Conservation (phyloP, 768 basidiomycete genomes). For the Dictyophora rubrovolvata region DNA sequence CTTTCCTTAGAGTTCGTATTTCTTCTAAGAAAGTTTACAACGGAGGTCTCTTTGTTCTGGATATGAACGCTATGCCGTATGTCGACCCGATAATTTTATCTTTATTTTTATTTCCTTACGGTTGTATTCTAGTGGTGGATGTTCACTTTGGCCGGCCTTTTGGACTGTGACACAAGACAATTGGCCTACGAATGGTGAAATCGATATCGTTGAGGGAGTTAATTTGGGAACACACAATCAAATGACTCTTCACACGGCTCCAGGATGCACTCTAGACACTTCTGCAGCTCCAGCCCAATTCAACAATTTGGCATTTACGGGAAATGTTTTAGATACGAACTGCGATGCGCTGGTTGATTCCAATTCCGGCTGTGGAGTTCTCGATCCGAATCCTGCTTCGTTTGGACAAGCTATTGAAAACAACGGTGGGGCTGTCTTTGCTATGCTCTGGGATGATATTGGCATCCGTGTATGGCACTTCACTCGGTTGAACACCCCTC, state of each 20-base stretch:
- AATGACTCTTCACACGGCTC: constrained; percentile 31
- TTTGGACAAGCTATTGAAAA: constrained; percentile 35
- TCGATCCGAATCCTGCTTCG: constrained; percentile 21
- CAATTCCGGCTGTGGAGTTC: constrained; percentile 33
- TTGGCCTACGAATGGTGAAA: constrained; percentile 22
- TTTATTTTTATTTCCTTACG: background rate
- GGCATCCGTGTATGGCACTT: constrained; percentile 43
- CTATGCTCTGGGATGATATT: constrained; percentile 25
- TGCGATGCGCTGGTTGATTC: constrained; percentile 22
- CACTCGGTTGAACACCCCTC: constrained; percentile 25
- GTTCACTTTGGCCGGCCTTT: constrained; percentile 52
- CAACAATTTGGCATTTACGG: constrained; percentile 16
- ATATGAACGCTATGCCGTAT: constrained; percentile 34
- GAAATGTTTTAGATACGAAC: constrained; percentile 19
- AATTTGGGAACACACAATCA: constrained; percentile 30
- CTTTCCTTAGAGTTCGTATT: constrained; percentile 50
- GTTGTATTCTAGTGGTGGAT: constrained; percentile 28
- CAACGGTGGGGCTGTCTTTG: constrained; percentile 37
- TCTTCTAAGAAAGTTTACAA: constrained; percentile 50
- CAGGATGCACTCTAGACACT: constrained; percentile 29
- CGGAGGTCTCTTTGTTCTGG: constrained; percentile 66
- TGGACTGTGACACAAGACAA: constrained; percentile 25
- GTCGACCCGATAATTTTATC: background rate
- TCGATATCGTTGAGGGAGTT: constrained; percentile 36
- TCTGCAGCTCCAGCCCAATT: constrained; percentile 9